Percentiles rank a stretch among this genome's conserved stretches.
Evolutionary conservation across 2,329 filamentous ascomycete species (phyloP).

Genomic region (Fusarium mundagurra): DNA sequence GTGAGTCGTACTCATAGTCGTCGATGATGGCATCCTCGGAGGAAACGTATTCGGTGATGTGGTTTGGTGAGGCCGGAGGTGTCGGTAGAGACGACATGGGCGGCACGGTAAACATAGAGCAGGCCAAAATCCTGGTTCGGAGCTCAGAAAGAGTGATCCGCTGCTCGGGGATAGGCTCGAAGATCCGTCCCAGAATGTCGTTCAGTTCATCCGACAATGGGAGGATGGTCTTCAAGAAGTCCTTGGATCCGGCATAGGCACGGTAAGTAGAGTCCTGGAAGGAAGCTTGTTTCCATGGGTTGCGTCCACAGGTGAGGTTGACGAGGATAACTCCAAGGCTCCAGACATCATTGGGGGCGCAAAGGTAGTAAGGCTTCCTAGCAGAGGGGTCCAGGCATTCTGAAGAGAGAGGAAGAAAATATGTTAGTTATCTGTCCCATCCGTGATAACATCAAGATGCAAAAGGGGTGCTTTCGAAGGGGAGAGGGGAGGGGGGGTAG

Average conservation of each 20-base stretch:
- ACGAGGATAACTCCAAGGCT: constrained; percentile 97
- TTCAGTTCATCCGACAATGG: constrained; percentile 91
- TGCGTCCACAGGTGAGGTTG: constrained; percentile 96
- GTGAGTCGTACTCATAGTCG: constrained; percentile 56
- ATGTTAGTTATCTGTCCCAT: constrained; percentile 40
- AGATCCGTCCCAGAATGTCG: constrained; percentile 85
- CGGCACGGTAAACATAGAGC: constrained; percentile 75
- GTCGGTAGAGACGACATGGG: constrained; percentile 48
- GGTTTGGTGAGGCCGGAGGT: constrained; percentile 56
- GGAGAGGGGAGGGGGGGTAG: constrained; percentile 13
- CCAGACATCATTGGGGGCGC: constrained; percentile 97
- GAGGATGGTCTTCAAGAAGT: constrained; percentile 92
- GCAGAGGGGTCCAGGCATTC: constrained; percentile 88
- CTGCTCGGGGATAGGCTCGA: constrained; percentile 84
- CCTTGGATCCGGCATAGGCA: constrained; percentile 84
- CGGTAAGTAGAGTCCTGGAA: constrained; percentile 94
- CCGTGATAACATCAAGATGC: constrained; percentile 1
- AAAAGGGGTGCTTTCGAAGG: constrained; percentile 16
- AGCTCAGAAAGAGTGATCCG: constrained; percentile 86
- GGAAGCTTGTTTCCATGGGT: constrained; percentile 98
- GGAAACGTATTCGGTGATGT: constrained; percentile 57
- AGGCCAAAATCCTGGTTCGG: constrained; percentile 78
- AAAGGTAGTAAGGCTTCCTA: constrained; percentile 83
- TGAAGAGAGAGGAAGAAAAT: constrained; percentile 53
- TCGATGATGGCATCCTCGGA: constrained; percentile 58